These are phyloP conservation scores for Solanum dulcamara DNA, from an alignment of 257 asterid species.

Conservation along the genomic window DNA sequence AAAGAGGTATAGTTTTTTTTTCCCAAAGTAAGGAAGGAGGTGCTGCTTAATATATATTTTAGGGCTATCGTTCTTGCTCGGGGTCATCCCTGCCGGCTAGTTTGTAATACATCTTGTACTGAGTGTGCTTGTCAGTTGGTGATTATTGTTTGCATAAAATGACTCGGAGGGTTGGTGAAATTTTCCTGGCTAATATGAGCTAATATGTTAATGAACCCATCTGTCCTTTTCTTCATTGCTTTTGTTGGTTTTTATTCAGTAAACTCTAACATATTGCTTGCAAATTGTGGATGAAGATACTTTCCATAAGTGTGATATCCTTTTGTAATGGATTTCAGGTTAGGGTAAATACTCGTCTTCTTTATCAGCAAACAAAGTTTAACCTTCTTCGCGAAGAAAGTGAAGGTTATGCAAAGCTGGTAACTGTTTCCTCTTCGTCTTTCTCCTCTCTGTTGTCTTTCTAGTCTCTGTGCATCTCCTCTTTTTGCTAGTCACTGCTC, in stretches of 20 bases:
- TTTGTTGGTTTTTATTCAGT: background rate
- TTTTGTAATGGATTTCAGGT: constrained; percentile 45
- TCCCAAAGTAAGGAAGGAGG: background rate
- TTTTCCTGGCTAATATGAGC: background rate
- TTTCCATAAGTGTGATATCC: background rate
- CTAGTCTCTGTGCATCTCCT: background rate
- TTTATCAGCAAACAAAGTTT: constrained; percentile 96
- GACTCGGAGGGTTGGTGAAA: background rate
- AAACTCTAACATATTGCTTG: background rate
- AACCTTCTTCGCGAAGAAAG: constrained; percentile 98
- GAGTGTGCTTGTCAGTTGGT: background rate
- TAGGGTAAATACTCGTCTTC: constrained; percentile 98
- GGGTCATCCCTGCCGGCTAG: background rate
- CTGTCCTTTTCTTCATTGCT: background rate
- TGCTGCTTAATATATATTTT: background rate
- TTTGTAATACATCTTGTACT: background rate
- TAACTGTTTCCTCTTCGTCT: constrained; percentile 7
- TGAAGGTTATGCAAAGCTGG: constrained; percentile 99
- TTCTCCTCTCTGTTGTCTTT: background rate
- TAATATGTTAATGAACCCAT: background rate
- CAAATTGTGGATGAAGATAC: background rate
- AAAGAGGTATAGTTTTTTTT: constrained; percentile 54
- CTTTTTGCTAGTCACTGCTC: background rate
- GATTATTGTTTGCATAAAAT: background rate
- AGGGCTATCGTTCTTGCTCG: background rate